These are phyloP conservation scores for Aquilaria sinensis DNA, from an alignment of 345 rosid genomes.

Conservation along the genomic window DNA sequence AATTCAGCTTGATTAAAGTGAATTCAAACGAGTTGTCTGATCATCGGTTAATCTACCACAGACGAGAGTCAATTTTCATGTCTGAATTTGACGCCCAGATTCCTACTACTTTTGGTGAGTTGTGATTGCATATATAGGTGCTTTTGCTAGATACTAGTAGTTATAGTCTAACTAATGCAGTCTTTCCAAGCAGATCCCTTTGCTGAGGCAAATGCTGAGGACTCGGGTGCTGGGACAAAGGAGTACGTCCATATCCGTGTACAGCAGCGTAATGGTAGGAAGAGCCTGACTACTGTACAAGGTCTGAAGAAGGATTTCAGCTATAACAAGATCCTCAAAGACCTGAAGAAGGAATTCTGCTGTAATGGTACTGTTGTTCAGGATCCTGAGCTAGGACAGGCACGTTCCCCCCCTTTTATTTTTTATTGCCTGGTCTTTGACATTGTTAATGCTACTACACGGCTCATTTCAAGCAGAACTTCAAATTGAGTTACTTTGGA, in stretches of 20 bases:
- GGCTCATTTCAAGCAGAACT: too few species aligned
- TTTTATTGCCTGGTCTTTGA: too few species aligned
- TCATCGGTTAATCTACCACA: too few species aligned
- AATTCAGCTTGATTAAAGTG: too few species aligned
- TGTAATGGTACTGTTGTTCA: slow-evolving; percentile 66
- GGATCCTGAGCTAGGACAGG: slow-evolving; percentile 85
- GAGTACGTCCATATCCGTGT: slow-evolving; percentile 66
- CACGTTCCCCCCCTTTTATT: too few species aligned
- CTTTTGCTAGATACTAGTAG: not conserved
- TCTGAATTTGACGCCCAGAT: slow-evolving; percentile 49
- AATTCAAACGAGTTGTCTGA: too few species aligned
- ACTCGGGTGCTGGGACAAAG: slow-evolving; percentile 66
- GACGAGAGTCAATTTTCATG: slow-evolving; percentile 39
- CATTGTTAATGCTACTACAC: too few species aligned
- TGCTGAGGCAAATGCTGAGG: slow-evolving; percentile 74
- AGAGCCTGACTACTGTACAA: slow-evolving; percentile 75
- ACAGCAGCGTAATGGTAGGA: slow-evolving; percentile 80
- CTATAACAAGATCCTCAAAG: slow-evolving; percentile 40
- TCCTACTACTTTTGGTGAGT: slow-evolving; percentile 52
- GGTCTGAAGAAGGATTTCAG: slow-evolving; percentile 59
- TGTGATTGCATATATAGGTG: not conserved
- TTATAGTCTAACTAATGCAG: slow-evolving; percentile 5
- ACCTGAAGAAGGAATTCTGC: slow-evolving; percentile 41
- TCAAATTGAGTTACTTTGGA: too few species aligned
- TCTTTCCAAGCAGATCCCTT: slow-evolving; percentile 41